Base-by-base conservation (phyloP, 306 rosid species). In the Glycine soja region DNA sequence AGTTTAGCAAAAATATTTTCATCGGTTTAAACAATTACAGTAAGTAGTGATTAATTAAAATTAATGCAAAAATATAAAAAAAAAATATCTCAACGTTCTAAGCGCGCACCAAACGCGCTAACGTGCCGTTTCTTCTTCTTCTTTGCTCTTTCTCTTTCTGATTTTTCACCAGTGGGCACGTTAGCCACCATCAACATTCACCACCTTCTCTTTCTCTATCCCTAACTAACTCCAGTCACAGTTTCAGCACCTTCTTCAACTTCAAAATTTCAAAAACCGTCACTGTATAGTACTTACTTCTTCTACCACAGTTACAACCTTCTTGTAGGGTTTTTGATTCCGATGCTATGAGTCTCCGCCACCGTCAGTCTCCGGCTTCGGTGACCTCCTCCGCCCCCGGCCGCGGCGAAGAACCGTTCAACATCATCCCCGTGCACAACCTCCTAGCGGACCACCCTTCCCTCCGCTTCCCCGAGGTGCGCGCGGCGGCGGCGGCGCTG, bases 391-490 rank as follows among this genome's bases (percentile, higher is more conserved):
- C 72, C 3, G 45, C 64, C 38, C 64, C 83, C 6, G 68, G 40
- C 8, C 83, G 18, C 1, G 92, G 88, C 3, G 88, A 85, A 3
- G 95, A 95, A 38, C 86, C 85, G 16, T 91, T 87, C 89, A 95
- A 95, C 78, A 95, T 95, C 66, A 90, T 95, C 45, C 99, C 99
- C 0, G 87, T 95, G 71, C 90, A 95, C 73, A 86, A 90, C 74
- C 94, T 95, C 81, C 97, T 95, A 6, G 94, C 93, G 0, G 97
- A 95, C 83, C 99, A 95, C 88, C 99, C 99, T 0, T 78, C 97
- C 0, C 97, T 95, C 12, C 95, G 97, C 0, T 93, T 83, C 74
- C 99, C 97, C 0, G 99, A 95, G 87, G 97, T 93, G 0, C 97
- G 99, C 11, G 99, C 99, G 14, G 95, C 94, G 10, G 88, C 82